Percentiles rank a stretch among this genome's conserved stretches.
phyloP scores from a whole-genome alignment of 192 early-diverging fungal genomes.

The Pecoramyces ruminantium region DNA sequence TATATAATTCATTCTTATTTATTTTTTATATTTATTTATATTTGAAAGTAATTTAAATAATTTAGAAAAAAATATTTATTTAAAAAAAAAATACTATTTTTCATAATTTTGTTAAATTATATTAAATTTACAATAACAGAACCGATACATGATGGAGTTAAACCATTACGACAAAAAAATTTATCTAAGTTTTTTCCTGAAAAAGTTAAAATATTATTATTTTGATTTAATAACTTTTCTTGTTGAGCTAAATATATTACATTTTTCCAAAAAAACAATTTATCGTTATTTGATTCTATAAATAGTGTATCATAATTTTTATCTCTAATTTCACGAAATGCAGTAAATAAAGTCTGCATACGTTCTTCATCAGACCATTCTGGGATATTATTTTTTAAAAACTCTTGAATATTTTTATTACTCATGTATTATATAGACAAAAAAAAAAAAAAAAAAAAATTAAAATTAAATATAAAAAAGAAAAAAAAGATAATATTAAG shows the following conservation, averaged over 20 bases:
- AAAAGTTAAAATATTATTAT: not conserved
- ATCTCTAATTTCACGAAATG: not conserved
- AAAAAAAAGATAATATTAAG: too few relatives aligned
- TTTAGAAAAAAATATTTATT: too few relatives aligned
- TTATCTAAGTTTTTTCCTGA: not conserved
- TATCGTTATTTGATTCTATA: not conserved
- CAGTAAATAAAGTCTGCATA: not conserved
- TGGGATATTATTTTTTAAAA: not conserved
- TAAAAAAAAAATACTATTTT: too few relatives aligned
- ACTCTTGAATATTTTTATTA: not conserved
- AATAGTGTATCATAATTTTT: not conserved
- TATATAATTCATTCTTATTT: not conserved
- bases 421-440: not conserved
- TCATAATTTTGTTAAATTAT: too few relatives aligned
- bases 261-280: not conserved
- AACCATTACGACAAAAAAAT: not conserved
- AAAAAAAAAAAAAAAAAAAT: too few relatives aligned
- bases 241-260: not conserved
- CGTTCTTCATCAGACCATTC: not conserved
- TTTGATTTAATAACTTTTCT: not conserved
- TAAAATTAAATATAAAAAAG: too few relatives aligned
- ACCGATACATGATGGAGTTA: not conserved
- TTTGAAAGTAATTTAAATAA: too few relatives aligned
- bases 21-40: too few relatives aligned
- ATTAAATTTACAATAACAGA: not conserved